A percentile compares a stretch with the other conserved stretches of the same genome.
phyloP scores from a whole-genome alignment of 257 asterid genomes.

The Galeopsis tetrahit region DNA sequence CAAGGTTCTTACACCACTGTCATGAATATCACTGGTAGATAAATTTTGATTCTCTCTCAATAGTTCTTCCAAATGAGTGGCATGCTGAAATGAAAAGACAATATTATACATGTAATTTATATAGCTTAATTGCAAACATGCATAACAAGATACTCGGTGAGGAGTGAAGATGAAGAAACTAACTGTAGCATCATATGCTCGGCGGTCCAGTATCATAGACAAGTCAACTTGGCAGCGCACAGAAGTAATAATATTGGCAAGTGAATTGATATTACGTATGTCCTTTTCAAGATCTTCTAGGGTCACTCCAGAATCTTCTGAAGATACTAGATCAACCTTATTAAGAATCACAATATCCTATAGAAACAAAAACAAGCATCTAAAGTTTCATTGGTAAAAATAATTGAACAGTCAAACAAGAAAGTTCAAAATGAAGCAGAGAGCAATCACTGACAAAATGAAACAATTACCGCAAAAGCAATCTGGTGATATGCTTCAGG shows the following conservation, averaged over 20 bases:
- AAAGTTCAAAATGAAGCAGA: slow-evolving; percentile 15
- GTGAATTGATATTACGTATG: slow-evolving; percentile 74
- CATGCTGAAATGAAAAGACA: slow-evolving; percentile 56
- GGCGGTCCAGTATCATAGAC: slow-evolving; percentile 74
- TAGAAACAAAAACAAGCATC: slow-evolving; percentile 25
- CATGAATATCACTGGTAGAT: slow-evolving; percentile 80
- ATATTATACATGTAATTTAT: background rate
- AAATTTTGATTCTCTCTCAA: slow-evolving; percentile 63
- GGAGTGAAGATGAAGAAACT: slow-evolving; percentile 36
- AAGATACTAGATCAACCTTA: slow-evolving; percentile 81
- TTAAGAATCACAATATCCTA: slow-evolving; percentile 97
- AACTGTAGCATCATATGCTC: slow-evolving; percentile 81
- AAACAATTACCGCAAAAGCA: slow-evolving; percentile 80
- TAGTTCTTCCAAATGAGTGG: slow-evolving; percentile 79
- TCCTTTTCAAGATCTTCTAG: slow-evolving; percentile 85
- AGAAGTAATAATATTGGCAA: slow-evolving; percentile 70
- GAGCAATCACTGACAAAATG: slow-evolving; percentile 10
- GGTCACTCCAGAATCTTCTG: slow-evolving; percentile 49
- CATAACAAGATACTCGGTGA: slow-evolving; percentile 1
- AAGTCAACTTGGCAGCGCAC: slow-evolving; percentile 87
- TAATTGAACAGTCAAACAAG: slow-evolving; percentile 13
- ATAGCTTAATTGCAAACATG: slow-evolving; percentile 28
- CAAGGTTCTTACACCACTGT: slow-evolving; percentile 80
- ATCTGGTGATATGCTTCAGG: slow-evolving; percentile 97
- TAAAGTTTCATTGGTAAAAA: slow-evolving; percentile 21